These are phyloP conservation scores for Penicillium lagena DNA, from an alignment of 495 filamentous ascomycete genomes.

Conservation along the genomic window DNA sequence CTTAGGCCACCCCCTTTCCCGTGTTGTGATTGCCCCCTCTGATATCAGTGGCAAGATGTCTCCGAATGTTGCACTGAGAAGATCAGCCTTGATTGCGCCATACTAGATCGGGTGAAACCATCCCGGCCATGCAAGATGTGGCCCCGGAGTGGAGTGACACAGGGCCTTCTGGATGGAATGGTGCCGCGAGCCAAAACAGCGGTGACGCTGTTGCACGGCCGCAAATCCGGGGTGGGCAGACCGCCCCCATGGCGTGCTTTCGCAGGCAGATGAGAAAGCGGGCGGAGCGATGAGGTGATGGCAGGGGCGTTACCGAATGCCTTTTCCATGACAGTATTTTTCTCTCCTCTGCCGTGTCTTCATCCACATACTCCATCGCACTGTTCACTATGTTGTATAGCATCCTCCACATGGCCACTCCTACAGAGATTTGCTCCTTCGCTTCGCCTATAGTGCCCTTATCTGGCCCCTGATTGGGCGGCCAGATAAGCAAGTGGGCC, in stretches of 20 bases:
- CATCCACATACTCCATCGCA: neutral
- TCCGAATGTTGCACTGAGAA: neutral
- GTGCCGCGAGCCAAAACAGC: neutral
- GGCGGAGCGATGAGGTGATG: slow-evolving; percentile 1
- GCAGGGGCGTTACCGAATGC: no score
- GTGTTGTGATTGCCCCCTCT: no score
- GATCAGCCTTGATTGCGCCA: slow-evolving; percentile 3
- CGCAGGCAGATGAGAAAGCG: slow-evolving; percentile 10
- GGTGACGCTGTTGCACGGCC: slow-evolving; percentile 1
- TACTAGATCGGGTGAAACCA: slow-evolving; percentile 18
- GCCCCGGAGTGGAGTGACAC: no score
- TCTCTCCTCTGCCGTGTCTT: neutral
- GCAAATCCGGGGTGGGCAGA: slow-evolving; percentile 9
- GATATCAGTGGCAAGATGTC: no score
- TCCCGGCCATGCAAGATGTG: slow-evolving; percentile 4
- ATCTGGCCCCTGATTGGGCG: slow-evolving; percentile 9
- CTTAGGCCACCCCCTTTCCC: no score
- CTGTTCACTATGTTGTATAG: neutral
- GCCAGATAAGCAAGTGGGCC: slow-evolving; percentile 24
- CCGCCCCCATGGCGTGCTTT: slow-evolving; percentile 25
- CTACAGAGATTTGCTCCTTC: no score
- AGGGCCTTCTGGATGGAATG: neutral
- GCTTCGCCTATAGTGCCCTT: no score
- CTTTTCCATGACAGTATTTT: no score
- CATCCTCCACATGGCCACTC: neutral